Evolutionary conservation across 2,329 filamentous ascomycete species (phyloP).

Genomic region (Plectosphaerella sp.): DNA sequence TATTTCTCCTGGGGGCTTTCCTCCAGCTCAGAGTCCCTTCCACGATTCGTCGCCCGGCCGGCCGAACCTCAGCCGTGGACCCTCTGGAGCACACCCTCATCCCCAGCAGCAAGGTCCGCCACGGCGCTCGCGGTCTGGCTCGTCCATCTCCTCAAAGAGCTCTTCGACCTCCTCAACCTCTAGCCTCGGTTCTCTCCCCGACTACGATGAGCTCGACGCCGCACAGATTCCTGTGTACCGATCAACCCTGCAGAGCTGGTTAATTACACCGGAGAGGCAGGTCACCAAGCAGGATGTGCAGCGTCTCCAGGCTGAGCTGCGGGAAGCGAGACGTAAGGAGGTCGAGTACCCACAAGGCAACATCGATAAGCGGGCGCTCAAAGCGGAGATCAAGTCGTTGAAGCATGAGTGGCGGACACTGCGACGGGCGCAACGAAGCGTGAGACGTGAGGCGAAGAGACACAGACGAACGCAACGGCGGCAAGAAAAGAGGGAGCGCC

Average conservation of each 20-base stretch:
- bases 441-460: slow-evolving; percentile 24
- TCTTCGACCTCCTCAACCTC: slow-evolving; percentile 23
- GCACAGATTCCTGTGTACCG: slow-evolving; percentile 43
- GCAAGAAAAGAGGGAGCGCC: slow-evolving; percentile 26
- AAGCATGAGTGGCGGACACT: slow-evolving; percentile 35
- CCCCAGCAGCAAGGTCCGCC: slow-evolving; percentile 2
- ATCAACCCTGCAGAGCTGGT: slow-evolving; percentile 41
- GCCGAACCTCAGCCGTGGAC: background rate
- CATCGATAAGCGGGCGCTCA: slow-evolving; percentile 30
- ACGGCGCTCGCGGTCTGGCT: slow-evolving; percentile 25
- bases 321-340: background rate
- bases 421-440: slow-evolving; percentile 22
- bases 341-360: slow-evolving; percentile 4
- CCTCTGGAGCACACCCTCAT: background rate
- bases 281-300: slow-evolving; percentile 41
- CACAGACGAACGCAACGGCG: slow-evolving; percentile 20
- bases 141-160: slow-evolving; percentile 21
- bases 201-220: slow-evolving; percentile 45
- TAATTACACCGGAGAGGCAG: slow-evolving; percentile 42
- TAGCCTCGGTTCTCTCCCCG: slow-evolving; percentile 49
- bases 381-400: slow-evolving; percentile 38
- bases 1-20: background rate
- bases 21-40: background rate
- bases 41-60: background rate
- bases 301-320: slow-evolving; percentile 35